A percentile compares a stretch with the other conserved stretches of the same genome.
Conservation (phyloP, 257 asterid species). For the Mitragyna speciosa region DNA sequence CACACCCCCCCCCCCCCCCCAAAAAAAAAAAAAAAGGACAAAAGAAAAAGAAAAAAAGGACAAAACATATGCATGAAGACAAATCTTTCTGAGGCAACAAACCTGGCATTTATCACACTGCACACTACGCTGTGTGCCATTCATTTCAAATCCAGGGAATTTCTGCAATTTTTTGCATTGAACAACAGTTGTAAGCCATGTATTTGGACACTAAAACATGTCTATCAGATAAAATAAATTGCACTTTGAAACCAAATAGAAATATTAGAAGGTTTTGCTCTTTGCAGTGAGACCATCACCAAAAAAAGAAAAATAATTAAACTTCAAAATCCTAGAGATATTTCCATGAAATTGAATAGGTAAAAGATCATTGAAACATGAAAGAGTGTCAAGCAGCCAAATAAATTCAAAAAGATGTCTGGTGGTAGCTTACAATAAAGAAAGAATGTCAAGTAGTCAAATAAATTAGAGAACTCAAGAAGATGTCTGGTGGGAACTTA, state of each 20-base stretch:
- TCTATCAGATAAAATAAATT: not conserved
- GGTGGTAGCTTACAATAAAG: not conserved
- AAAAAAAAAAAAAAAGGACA: not conserved
- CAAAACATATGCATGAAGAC: not conserved
- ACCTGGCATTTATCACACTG: conserved; percentile 42
- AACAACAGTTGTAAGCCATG: not conserved
- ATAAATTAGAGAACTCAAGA: not conserved
- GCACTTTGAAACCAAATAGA: not conserved
- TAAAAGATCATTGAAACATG: not conserved
- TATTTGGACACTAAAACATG: not conserved
- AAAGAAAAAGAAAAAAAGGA: not conserved
- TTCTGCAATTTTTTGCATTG: conserved; percentile 36
- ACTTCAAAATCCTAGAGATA: not conserved
- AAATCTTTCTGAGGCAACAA: conserved; percentile 17
- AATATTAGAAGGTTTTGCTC: not conserved
- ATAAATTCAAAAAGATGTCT: not conserved
- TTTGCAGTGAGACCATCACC: not conserved
- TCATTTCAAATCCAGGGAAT: conserved; percentile 29
- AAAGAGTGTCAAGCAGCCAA: no score
- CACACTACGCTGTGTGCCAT: conserved; percentile 13
- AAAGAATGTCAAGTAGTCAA: not conserved
- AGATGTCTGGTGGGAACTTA: not conserved
- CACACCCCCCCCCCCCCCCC: no score
- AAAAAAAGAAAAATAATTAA: not conserved
- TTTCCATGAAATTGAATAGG: not conserved